phyloP scores from a whole-genome alignment of 2,329 filamentous ascomycete species.

The Bertia moriformis region DNA sequence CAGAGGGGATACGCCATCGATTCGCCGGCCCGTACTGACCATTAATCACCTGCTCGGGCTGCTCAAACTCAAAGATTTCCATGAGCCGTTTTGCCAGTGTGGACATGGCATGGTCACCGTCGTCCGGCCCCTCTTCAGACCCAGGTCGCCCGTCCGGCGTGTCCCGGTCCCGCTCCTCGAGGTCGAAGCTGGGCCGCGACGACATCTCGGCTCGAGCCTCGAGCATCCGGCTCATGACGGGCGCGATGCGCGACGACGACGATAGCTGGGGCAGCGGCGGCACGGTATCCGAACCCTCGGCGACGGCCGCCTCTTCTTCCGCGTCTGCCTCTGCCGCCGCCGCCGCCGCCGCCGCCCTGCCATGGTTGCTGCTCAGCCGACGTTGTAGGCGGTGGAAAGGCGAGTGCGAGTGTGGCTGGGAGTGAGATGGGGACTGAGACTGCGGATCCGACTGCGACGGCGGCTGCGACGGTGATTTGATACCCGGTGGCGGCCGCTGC shows the following conservation, averaged over 20 bases:
- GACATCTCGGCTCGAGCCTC: constrained; percentile 54
- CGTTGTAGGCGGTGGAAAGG: too few relatives aligned
- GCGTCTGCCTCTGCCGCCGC: too few relatives aligned
- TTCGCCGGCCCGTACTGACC: constrained; percentile 36
- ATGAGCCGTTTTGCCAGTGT: constrained; percentile 58
- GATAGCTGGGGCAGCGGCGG: constrained; percentile 6
- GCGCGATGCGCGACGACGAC: constrained; percentile 36
- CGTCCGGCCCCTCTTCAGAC: constrained; percentile 11
- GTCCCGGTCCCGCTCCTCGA: constrained; percentile 25
- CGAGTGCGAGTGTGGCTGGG: too few relatives aligned
- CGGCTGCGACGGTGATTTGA: background rate
- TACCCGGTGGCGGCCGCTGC: too few relatives aligned
- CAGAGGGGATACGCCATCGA: constrained; percentile 5
- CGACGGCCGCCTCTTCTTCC: background rate
- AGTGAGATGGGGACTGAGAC: background rate
- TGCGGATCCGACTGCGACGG: background rate
- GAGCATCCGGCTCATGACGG: constrained; percentile 65
- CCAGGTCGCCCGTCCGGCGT: constrained; percentile 14
- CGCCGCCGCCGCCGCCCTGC: too few relatives aligned
- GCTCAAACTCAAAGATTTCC: constrained; percentile 74
- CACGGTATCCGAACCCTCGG: constrained; percentile 12
- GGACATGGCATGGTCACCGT: constrained; percentile 27
- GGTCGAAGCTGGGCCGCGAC: constrained; percentile 13
- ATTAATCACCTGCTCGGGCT: constrained; percentile 70
- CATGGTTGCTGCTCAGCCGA: too few relatives aligned